These are phyloP conservation scores for Leccinum subgranulosum DNA, from an alignment of 768 basidiomycete genomes.

Conservation along the genomic window DNA sequence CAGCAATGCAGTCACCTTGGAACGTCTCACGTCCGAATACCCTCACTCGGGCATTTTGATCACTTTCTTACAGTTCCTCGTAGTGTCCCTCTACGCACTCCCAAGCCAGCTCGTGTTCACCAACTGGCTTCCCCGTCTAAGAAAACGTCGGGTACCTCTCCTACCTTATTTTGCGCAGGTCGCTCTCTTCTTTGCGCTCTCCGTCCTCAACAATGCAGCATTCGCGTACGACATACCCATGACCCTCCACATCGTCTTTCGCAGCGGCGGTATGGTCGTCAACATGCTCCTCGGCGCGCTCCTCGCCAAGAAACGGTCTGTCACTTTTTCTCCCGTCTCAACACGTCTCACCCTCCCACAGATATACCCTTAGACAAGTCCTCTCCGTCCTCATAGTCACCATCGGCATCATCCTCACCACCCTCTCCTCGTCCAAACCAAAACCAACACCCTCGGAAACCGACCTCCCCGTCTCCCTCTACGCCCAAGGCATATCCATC, in stretches of 20 bases:
- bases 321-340: constrained; percentile 5
- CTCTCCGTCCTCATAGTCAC: constrained; percentile 80
- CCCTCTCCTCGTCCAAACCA: constrained; percentile 64
- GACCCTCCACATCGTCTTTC: constrained; percentile 91
- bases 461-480: constrained; percentile 31
- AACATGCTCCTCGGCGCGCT: constrained; percentile 80
- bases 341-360: constrained; percentile 26
- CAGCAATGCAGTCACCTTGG: constrained; percentile 77
- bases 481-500: constrained; percentile 69
- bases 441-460: not conserved
- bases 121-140: constrained; percentile 43
- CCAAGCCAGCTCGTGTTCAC: constrained; percentile 51
- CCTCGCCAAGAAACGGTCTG: constrained; percentile 60
- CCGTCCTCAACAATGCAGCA: constrained; percentile 86
- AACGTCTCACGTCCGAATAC: constrained; percentile 65
- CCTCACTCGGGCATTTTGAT: constrained; percentile 78
- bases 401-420: constrained; percentile 73
- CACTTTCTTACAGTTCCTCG: constrained; percentile 82
- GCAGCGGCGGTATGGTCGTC: constrained; percentile 82
- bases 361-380: constrained; percentile 64
- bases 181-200: constrained; percentile 72
- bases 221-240: constrained; percentile 87
- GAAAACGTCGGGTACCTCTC: constrained; percentile 66
- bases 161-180: constrained; percentile 77
- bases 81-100: constrained; percentile 73